phyloP scores from a whole-genome alignment of 805 yeast species.

The Kazachstania bromeliacearum region DNA sequence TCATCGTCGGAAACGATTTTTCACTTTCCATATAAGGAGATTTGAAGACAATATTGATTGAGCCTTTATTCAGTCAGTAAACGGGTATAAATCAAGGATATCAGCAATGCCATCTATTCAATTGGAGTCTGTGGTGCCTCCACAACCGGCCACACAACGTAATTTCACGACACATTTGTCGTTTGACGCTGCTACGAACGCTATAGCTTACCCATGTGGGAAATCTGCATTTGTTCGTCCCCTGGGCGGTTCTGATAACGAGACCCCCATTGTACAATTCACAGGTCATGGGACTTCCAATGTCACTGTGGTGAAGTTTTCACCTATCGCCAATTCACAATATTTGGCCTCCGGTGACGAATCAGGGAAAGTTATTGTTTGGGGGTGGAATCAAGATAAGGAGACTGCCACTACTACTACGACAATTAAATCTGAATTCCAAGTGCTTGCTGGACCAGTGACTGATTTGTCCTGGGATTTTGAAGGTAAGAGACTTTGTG shows the following conservation, averaged over 20 bases:
- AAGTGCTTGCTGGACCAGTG: constrained; percentile 69
- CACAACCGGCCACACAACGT: constrained; percentile 77
- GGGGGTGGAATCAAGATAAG: constrained; percentile 46
- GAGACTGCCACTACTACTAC: constrained; percentile 13
- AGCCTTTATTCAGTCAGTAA: neutral
- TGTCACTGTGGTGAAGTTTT: constrained; percentile 77
- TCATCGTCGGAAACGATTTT: too few species aligned
- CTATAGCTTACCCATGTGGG: constrained; percentile 76
- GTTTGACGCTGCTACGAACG: constrained; percentile 57
- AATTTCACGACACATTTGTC: constrained; percentile 56
- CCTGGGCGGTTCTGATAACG: constrained; percentile 37
- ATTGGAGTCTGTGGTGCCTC: constrained; percentile 43
- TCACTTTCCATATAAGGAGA: too few species aligned
- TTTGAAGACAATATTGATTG: too few species aligned
- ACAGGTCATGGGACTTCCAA: constrained; percentile 51
- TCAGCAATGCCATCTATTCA: neutral
- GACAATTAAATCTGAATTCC: constrained; percentile 68
- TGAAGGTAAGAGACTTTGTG: constrained; percentile 75
- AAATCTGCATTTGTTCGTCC: constrained; percentile 68
- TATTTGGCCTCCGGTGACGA: constrained; percentile 90
- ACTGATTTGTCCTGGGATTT: constrained; percentile 87
- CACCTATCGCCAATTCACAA: constrained; percentile 67
- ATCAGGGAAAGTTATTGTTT: constrained; percentile 78
- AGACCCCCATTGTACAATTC: constrained; percentile 42
- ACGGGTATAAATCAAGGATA: neutral